Conservation (phyloP, 768 basidiomycete species). For the Leccinum obscurum region DNA sequence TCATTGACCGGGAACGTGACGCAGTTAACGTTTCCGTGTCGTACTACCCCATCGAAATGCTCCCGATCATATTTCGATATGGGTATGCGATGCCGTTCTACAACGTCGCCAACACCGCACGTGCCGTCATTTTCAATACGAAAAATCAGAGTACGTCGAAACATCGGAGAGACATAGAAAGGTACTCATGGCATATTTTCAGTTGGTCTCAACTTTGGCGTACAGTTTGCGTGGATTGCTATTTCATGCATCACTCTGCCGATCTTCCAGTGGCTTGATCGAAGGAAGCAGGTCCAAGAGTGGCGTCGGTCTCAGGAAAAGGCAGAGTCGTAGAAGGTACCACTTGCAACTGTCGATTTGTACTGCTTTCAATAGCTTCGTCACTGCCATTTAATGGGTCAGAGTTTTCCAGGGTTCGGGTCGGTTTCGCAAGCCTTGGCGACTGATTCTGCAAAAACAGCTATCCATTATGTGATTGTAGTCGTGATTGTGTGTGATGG, state of each 20-base stretch:
- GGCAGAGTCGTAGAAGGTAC: neutral
- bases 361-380: neutral
- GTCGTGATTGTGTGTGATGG: slow-evolving; percentile 17
- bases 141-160: slow-evolving; percentile 52
- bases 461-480: slow-evolving; percentile 14
- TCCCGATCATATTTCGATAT: slow-evolving; percentile 61
- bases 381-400: neutral
- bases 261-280: slow-evolving; percentile 46
- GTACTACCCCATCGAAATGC: slow-evolving; percentile 55
- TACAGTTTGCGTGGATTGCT: slow-evolving; percentile 55
- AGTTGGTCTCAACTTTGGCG: slow-evolving; percentile 66
- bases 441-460: neutral
- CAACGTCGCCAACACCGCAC: slow-evolving; percentile 60
- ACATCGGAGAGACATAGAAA: neutral
- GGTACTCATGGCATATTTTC: neutral
- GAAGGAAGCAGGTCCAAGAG: slow-evolving; percentile 28
- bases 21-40: slow-evolving; percentile 60
- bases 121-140: slow-evolving; percentile 65
- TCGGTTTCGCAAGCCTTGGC: neutral
- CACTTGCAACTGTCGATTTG: neutral
- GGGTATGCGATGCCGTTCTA: slow-evolving; percentile 75
- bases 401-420: neutral
- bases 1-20: neutral
- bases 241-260: slow-evolving; percentile 56
- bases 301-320: slow-evolving; percentile 21